Percentiles rank a stretch among this genome's conserved stretches.
Evolutionary conservation across 306 rosid genomes (phyloP).

Genomic region (Castanea mollissima): DNA sequence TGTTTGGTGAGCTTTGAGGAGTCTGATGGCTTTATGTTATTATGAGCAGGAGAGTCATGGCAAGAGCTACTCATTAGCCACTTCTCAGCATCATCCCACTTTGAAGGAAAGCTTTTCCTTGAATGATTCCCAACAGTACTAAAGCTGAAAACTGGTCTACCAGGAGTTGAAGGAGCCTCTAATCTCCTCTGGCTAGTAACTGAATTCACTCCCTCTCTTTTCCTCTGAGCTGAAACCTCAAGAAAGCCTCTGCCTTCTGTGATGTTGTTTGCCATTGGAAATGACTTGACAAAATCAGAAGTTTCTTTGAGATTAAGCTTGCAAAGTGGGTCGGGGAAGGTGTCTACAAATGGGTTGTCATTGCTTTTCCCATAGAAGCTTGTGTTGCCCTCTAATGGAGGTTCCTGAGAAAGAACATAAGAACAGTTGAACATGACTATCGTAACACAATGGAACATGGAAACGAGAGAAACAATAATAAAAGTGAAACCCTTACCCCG

Average conservation of each 20-base stretch:
- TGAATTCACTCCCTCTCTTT: slow-evolving; percentile 42
- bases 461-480: background rate
- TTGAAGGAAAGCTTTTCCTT: slow-evolving; percentile 81
- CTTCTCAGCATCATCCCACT: slow-evolving; percentile 99
- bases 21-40: slow-evolving; percentile 41
- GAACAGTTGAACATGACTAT: background rate
- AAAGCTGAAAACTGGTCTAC: slow-evolving; percentile 85
- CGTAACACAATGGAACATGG: background rate
- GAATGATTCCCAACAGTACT: slow-evolving; percentile 49
- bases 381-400: slow-evolving; percentile 44
- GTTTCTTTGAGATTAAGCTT: slow-evolving; percentile 83
- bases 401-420: slow-evolving; percentile 46
- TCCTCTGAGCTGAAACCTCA: slow-evolving; percentile 50
- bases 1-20: slow-evolving; percentile 45
- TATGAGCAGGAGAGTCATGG: slow-evolving; percentile 85
- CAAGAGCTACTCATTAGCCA: slow-evolving; percentile 85
- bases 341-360: slow-evolving; percentile 64
- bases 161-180: slow-evolving; percentile 88
- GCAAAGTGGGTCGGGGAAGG: slow-evolving; percentile 85
- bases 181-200: slow-evolving; percentile 45
- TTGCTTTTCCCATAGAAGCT: slow-evolving; percentile 54
- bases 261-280: slow-evolving; percentile 50
- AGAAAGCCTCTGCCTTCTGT: slow-evolving; percentile 34
- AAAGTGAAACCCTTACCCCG: slow-evolving; percentile 44
- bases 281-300: slow-evolving; percentile 92